A percentile compares a stretch with the other conserved stretches of the same genome.
Evolutionary conservation across 768 basidiomycete species (phyloP).

Genomic region (Panaeolus cyanescens): DNA sequence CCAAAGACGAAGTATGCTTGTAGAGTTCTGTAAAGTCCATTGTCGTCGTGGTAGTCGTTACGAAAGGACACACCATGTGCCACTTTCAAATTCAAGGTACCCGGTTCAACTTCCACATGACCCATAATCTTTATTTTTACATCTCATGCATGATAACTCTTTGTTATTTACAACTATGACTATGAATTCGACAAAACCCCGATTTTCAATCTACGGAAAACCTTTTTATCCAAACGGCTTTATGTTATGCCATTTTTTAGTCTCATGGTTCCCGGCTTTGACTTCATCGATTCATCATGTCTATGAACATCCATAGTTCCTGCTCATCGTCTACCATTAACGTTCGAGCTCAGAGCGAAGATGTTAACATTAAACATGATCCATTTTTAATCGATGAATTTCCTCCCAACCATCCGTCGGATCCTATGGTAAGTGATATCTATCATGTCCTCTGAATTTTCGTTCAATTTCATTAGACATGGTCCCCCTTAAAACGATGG

Average conservation of each 20-base stretch:
- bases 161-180: neutral
- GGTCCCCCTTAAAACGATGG: conserved; percentile 48
- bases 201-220: neutral
- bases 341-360: conserved; percentile 3
- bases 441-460: neutral
- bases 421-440: conserved; percentile 43
- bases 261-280: neutral
- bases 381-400: conserved; percentile 37
- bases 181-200: neutral
- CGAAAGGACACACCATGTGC: neutral
- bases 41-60: neutral
- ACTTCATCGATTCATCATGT: neutral
- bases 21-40: conserved; percentile 93
- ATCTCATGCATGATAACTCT: neutral
- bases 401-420: conserved; percentile 39
- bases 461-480: conserved; percentile 40
- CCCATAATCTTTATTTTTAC: neutral
- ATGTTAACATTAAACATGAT: conserved; percentile 19
- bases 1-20: conserved; percentile 69
- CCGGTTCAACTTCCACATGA: neutral
- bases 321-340: conserved; percentile 17
- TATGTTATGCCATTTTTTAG: neutral
- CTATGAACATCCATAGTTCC: conserved; percentile 10
- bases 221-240: neutral
- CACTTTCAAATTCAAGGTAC: too few relatives aligned